Evolutionary conservation across 176 grass and related monocot species (phyloP), one percentile per base, ranked within the genome.

Genomic region (Guadua angustifolia): DNA sequence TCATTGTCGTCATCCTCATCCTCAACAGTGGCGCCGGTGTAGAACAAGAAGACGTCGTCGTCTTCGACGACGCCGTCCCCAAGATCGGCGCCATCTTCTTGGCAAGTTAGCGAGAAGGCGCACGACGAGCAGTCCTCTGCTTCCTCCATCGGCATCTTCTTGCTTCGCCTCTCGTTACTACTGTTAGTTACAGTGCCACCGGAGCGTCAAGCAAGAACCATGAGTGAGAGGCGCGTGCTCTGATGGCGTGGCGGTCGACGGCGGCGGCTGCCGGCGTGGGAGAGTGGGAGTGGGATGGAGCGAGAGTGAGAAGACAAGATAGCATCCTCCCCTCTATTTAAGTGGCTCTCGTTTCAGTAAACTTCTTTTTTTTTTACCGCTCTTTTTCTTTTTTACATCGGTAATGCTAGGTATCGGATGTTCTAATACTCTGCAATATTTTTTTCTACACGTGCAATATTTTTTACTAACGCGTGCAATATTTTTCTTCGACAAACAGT

Each of bases 101-200:
- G 86, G 82, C 95, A 97, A 25, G 89, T 83, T 13, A 97, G 86
- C 50, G 89, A 90, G 84, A 92, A 93, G 65, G 88, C 74, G 25
- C 91, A 92, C 14, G 84, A 75, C 66, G 79, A 25, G 67, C 74
- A 86, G 47, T 83, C 84, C 51, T 83, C 87, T 29, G n/a, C 82
- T 33, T 59, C 86, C 57, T 33, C 83, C 83, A 73, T 81, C 66
- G 58, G 36, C 83, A 55, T 63, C 83, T 69, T 69, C 63, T 33
- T 17, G 36, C 9, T 9, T 24, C 14, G 26, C 39, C 53, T 60
- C 60, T 59, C 22, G 32, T 39, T 71, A 45, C n/a, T 18, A 39
- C 49, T 50, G 36, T 74, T 75, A 69, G 17, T 8, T 16, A 40
- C 26, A 45, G 64, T 16, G 47, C 57, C 42, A 47, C n/a, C 15